Conservation (phyloP, 2,329 filamentous ascomycete species). For the Colletotrichum caudatum region DNA sequence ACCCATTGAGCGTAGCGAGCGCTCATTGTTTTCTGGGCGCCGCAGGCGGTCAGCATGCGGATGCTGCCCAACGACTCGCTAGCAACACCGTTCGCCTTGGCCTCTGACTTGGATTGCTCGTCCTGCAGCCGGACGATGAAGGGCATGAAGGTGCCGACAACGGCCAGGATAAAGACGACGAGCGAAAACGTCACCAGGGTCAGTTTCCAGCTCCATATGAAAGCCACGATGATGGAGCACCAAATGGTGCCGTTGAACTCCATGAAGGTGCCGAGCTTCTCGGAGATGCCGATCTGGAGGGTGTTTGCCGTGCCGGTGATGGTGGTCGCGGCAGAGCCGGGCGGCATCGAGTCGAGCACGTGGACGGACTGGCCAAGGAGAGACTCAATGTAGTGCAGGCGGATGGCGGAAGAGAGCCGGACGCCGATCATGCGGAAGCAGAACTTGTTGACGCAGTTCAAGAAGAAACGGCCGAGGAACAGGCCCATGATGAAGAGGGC, state of each 20-base stretch:
- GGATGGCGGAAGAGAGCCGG: constrained; percentile 69
- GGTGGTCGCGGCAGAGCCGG: constrained; percentile 71
- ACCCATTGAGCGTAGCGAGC: constrained; percentile 67
- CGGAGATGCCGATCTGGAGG: constrained; percentile 73
- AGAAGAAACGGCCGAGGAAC: constrained; percentile 73
- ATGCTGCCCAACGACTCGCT: constrained; percentile 71
- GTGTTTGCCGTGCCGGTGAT: constrained; percentile 74
- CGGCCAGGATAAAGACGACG: constrained; percentile 66
- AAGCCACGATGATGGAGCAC: constrained; percentile 65
- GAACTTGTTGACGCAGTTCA: constrained; percentile 74
- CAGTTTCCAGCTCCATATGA: constrained; percentile 68
- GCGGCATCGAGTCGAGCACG: constrained; percentile 74
- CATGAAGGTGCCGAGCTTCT: constrained; percentile 70
- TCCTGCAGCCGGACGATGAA: constrained; percentile 67
- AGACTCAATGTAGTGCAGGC: constrained; percentile 72
- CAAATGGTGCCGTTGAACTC: constrained; percentile 67
- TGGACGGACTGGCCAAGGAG: constrained; percentile 75
- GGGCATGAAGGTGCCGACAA: constrained; percentile 63
- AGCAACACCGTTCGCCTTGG: constrained; percentile 68
- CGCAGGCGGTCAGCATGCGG: constrained; percentile 72
- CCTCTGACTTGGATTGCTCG: constrained; percentile 64
- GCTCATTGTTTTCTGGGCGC: constrained; percentile 67
- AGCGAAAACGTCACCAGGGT: constrained; percentile 69
- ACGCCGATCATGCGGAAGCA: constrained; percentile 72
- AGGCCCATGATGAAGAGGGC: constrained; percentile 77